phyloP scores from a whole-genome alignment of 352 stramenopile species.

The Phytophthora europaea region DNA sequence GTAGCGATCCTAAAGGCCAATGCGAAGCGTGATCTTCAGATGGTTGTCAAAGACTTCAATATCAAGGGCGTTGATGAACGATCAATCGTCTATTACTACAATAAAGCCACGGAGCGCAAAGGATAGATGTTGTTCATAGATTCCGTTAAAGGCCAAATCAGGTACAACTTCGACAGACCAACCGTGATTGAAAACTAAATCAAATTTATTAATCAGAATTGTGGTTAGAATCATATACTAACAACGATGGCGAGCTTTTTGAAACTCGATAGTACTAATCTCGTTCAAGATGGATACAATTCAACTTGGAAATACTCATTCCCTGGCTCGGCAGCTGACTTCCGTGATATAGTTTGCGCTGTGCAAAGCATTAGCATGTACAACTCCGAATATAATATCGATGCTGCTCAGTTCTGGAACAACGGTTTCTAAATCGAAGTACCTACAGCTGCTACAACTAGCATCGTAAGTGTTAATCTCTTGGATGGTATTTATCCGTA shows the following conservation, averaged over 20 bases:
- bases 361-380: constrained; percentile 20
- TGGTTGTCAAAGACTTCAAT: constrained; percentile 22
- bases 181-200: too few species aligned
- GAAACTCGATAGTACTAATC: too few species aligned
- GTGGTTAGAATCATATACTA: too few species aligned
- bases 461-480: too few species aligned
- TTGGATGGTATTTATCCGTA: too few species aligned
- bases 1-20: constrained; percentile 24
- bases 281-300: too few species aligned
- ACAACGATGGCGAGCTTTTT: too few species aligned
- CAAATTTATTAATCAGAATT: too few species aligned
- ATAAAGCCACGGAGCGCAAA: constrained; percentile 13
- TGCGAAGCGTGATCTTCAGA: constrained; percentile 20
- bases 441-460: constrained; percentile 8
- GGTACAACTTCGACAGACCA: constrained; percentile 7
- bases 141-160: constrained; percentile 12
- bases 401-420: constrained; percentile 7
- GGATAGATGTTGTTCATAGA: constrained; percentile 17
- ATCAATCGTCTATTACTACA: constrained; percentile 20
- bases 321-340: background rate
- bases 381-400: constrained; percentile 20
- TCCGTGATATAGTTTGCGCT: background rate
- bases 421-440: constrained; percentile 1
- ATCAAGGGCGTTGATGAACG: constrained; percentile 17
- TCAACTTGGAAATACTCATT: too few species aligned